phyloP scores from a whole-genome alignment of 2,329 filamentous ascomycete species.

The Botrytis deweyae region DNA sequence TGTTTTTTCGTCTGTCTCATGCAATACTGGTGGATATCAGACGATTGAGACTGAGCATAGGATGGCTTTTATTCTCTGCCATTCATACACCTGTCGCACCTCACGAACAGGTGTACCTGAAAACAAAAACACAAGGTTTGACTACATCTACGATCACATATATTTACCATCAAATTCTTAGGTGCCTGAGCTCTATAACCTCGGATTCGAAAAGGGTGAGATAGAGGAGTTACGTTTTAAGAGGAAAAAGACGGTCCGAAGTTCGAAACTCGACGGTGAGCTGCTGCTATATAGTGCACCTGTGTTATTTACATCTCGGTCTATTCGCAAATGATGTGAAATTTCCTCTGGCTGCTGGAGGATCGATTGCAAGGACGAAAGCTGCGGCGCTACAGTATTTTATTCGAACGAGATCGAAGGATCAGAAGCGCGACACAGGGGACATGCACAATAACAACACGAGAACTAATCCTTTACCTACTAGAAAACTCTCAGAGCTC shows the following conservation, averaged over 20 bases:
- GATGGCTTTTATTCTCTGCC: no score
- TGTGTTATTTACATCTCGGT: neutral
- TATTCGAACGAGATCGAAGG: neutral
- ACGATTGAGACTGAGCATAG: neutral
- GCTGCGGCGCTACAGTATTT: neutral
- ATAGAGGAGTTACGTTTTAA: neutral
- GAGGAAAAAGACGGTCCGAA: neutral
- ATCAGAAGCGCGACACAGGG: neutral
- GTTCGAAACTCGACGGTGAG: neutral
- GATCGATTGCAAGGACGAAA: neutral
- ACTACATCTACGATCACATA: neutral
- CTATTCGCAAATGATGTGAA: neutral
- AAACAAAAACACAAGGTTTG: neutral
- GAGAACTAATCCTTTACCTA: neutral
- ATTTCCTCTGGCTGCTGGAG: no score
- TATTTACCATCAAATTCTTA: neutral
- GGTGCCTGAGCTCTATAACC: neutral
- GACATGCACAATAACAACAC: neutral
- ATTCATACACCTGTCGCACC: no score
- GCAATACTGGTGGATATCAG: neutral
- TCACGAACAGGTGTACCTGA: no score
- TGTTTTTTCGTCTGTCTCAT: no score
- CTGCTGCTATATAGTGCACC: neutral
- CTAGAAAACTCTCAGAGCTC: rapidly evolving
- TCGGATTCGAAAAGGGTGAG: neutral